Percentiles rank a stretch among this genome's conserved stretches.
phyloP scores from a whole-genome alignment of 805 yeast genomes.

The Metschnikowia shivogae region DNA sequence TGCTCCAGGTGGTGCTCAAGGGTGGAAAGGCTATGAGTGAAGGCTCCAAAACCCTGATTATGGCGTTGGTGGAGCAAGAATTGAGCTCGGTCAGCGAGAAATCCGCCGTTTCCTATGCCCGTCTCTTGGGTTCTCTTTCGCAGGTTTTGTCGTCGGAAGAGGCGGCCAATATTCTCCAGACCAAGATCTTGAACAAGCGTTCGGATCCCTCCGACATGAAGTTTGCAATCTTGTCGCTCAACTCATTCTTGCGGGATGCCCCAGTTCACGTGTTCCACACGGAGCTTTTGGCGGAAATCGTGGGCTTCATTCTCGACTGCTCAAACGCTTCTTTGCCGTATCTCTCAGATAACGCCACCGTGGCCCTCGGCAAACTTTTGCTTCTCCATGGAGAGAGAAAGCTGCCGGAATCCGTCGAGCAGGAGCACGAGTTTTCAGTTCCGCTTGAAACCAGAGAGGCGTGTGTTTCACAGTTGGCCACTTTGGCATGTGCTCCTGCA shows the following conservation, averaged over 20 bases:
- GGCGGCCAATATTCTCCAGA: conserved; percentile 53
- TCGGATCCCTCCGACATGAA: conserved; percentile 42
- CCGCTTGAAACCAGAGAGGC: conserved; percentile 37
- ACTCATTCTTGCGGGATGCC: conserved; percentile 75
- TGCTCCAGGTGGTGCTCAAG: conserved; percentile 73
- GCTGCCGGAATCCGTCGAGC: conserved; percentile 20
- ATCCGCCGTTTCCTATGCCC: conserved; percentile 71
- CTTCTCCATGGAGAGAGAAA: conserved; percentile 44
- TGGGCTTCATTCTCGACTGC: conserved; percentile 45
- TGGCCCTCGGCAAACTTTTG: conserved; percentile 79
- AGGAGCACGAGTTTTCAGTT: conserved; percentile 30
- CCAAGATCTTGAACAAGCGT: conserved; percentile 51
- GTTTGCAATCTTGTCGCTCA: conserved; percentile 68
- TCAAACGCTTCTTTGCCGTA: conserved; percentile 42
- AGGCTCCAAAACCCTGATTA: conserved; percentile 60
- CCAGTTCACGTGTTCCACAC: conserved; percentile 58
- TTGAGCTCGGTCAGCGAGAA: conserved; percentile 51
- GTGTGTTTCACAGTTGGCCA: conserved; percentile 52
- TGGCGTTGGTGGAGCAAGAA: conserved; percentile 72
- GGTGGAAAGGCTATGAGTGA: conserved; percentile 80
- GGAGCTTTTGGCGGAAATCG: conserved; percentile 48
- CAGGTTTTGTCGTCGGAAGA: conserved; percentile 62
- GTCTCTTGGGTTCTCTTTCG: conserved; percentile 71
- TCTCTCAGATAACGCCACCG: conserved; percentile 68
- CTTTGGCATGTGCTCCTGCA: conserved; percentile 46